Conservation (phyloP, 2,329 filamentous ascomycete genomes). For the Hypoxylon sp. region DNA sequence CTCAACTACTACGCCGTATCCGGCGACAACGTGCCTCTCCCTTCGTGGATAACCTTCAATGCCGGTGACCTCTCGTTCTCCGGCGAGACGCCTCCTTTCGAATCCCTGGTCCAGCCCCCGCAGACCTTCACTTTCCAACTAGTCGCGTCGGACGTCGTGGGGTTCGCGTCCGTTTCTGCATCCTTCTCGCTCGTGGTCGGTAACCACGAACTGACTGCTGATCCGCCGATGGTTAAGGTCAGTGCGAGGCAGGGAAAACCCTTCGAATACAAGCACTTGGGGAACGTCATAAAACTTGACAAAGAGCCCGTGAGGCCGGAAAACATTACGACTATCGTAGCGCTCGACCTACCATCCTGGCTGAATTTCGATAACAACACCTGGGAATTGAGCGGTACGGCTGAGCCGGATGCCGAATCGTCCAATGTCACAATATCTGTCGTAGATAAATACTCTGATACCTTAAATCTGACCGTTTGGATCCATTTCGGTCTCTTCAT, state of each 20-base stretch:
- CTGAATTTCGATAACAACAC: conserved; percentile 74
- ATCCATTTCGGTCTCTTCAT: conserved; percentile 52
- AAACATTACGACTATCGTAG: conserved; percentile 67
- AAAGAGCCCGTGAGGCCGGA: conserved; percentile 63
- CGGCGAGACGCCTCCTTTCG: conserved; percentile 77
- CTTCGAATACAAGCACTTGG: conserved; percentile 68
- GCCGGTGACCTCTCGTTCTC: conserved; percentile 74
- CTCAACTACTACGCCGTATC: conserved; percentile 84
- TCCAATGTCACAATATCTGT: conserved; percentile 75
- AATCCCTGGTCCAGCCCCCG: conserved; percentile 75
- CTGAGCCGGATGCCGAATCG: conserved; percentile 70
- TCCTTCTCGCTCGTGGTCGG: conserved; percentile 81
- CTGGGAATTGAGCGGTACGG: conserved; percentile 75
- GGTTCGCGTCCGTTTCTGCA: conserved; percentile 77
- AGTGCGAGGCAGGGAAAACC: conserved; percentile 69
- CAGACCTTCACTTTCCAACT: conserved; percentile 80
- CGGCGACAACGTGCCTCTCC: conserved; percentile 83
- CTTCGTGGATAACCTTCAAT: conserved; percentile 88
- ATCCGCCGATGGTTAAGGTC: conserved; percentile 68
- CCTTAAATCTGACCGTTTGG: conserved; percentile 69
- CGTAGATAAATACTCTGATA: conserved; percentile 71
- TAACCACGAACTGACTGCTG: conserved; percentile 77
- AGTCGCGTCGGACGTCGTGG: conserved; percentile 84
- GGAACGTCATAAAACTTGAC: conserved; percentile 70
- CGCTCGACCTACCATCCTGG: conserved; percentile 75